Base-by-base conservation (phyloP, 2,329 filamentous ascomycete species). In the Corynespora cassiicola region DNA sequence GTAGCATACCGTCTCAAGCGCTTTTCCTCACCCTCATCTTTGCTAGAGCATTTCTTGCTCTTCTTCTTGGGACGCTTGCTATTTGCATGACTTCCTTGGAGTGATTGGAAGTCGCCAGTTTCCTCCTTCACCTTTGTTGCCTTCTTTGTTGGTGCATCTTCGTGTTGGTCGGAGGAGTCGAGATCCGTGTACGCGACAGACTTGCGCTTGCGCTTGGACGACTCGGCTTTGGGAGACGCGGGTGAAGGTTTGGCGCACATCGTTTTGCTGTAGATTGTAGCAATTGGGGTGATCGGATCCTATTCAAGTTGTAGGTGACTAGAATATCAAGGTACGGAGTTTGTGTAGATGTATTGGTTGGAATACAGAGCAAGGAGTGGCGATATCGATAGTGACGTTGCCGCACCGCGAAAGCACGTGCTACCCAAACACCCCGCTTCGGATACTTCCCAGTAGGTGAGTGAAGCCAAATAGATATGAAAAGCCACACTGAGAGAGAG, bases 21-120 rank as follows among this genome's bases (percentile, higher is more conserved):
- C 52, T 63, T 67, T 45, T 69, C 65, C 33, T 45, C 47, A 18
- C 47, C 30, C 14, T 50, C 43, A 22, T 36, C 43, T 33, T 56
- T 40, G 15, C 11, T 27, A 3, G 40, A 41, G 26, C 31, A 31
- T 44, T 43, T 40, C 25, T 58, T 58, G 26, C 40, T 31, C 18
- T 47, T 57, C 38, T 49, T 56, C 26, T 43, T 56, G 6, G 36
- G 39, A 5, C 45, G 42, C 20, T 50, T 52, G 32, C 49, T 39
- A 0, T n/a, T 11, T 15, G 19, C 5, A 19, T 9, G 15, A 22
- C 19, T 10, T 25, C 36, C 21, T 3, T 31, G 10, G 7, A n/a
- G n/a, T 15, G 19, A 14, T 29, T 20, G 15, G 19, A 22, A 2
- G 30, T n/a, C n/a, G n/a, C n/a, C n/a, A n/a, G n/a, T n/a, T n/a